Conservation (phyloP, 768 basidiomycete genomes). For the Leccinum subgranulosum region DNA sequence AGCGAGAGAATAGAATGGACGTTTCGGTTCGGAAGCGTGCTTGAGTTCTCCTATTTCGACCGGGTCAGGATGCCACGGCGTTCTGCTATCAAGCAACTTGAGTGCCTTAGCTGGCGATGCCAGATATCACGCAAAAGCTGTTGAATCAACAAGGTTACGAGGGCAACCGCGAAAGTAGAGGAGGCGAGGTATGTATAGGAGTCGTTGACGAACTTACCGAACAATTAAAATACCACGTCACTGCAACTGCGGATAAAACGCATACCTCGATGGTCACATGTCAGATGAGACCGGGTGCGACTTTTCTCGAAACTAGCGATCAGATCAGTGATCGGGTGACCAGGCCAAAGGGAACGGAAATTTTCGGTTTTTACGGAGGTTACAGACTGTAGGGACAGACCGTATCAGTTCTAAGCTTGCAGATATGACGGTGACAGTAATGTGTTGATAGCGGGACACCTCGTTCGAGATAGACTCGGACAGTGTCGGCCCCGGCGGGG, state of each 20-base stretch:
- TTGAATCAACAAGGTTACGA: not conserved
- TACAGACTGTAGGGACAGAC: not conserved
- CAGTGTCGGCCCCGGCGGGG: not conserved
- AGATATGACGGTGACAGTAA: too few species aligned
- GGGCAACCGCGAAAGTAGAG: not conserved
- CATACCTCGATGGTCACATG: not conserved
- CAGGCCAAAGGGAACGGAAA: too few species aligned
- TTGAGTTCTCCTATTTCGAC: too few species aligned
- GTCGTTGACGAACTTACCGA: too few species aligned
- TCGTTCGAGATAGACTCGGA: not conserved
- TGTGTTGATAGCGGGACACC: not conserved
- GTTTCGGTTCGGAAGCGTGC: too few species aligned
- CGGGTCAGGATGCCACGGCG: too few species aligned
- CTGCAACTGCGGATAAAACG: not conserved
- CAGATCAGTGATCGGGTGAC: too few species aligned
- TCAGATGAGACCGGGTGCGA: too few species aligned
- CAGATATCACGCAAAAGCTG: not conserved
- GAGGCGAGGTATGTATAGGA: not conserved
- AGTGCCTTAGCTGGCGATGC: not conserved
- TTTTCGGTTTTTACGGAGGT: not conserved
- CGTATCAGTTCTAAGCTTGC: not conserved
- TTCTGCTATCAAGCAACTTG: not conserved
- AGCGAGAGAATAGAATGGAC: too few species aligned
- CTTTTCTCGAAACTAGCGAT: too few species aligned
- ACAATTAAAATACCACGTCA: not conserved